Evolutionary conservation across 1,284 basidiomycete species (phyloP).

Genomic region (Rhizopogon parksii): DNA sequence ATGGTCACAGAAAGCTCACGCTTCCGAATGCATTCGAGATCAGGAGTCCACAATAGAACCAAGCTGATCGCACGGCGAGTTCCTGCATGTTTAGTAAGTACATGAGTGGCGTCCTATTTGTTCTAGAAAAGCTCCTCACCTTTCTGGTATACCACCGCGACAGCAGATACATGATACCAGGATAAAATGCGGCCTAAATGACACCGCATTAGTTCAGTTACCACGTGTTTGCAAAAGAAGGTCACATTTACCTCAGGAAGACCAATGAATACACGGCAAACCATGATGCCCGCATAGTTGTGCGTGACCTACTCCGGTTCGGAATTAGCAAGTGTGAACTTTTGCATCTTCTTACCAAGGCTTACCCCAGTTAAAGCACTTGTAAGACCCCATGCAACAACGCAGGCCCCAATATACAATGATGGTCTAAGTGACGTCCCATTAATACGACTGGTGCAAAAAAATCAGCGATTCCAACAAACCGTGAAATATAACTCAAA

Average conservation of each 20-base stretch:
- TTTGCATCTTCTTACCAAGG: slow-evolving; percentile 1
- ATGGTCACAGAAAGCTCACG: slow-evolving; percentile 32
- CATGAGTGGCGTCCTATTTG: background rate
- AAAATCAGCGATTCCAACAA: background rate
- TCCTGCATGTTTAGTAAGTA: slow-evolving; percentile 33
- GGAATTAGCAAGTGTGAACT: background rate
- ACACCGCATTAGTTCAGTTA: background rate
- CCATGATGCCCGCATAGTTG: slow-evolving; percentile 48
- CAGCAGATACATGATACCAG: slow-evolving; percentile 53
- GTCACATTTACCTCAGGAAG: slow-evolving; percentile 42
- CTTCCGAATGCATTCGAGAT: slow-evolving; percentile 74
- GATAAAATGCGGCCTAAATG: slow-evolving; percentile 53
- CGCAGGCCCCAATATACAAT: slow-evolving; percentile 53
- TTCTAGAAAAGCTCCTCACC: slow-evolving; percentile 22
- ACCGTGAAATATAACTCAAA: slow-evolving; percentile 48
- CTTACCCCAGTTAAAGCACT: slow-evolving; percentile 55
- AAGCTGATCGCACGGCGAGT: slow-evolving; percentile 60
- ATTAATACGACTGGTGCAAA: background rate
- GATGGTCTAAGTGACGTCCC: slow-evolving; percentile 41
- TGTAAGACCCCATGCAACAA: slow-evolving; percentile 57
- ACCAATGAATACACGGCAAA: slow-evolving; percentile 57
- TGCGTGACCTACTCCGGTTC: slow-evolving; percentile 38
- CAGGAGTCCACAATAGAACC: slow-evolving; percentile 61
- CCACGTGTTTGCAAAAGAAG: background rate
- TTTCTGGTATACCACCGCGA: slow-evolving; percentile 64